phyloP scores from a whole-genome alignment of 257 asterid species.

The Nicotiana paniculata region DNA sequence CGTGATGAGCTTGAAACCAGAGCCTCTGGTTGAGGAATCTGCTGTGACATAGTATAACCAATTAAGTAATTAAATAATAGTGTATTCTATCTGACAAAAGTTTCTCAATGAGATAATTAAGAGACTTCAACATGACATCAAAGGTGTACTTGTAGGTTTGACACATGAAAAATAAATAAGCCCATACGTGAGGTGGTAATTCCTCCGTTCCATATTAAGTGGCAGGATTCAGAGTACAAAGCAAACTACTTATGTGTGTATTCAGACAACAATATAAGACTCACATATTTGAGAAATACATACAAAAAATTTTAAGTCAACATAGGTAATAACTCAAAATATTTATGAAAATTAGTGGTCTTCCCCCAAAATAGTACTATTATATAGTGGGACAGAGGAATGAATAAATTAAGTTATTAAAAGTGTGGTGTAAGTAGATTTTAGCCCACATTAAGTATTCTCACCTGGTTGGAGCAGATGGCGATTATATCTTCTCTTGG shows the following conservation, averaged over 20 bases:
- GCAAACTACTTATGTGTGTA: background rate
- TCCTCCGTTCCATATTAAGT: background rate
- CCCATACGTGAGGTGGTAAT: background rate
- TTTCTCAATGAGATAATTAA: background rate
- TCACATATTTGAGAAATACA: background rate
- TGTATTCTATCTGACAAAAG: background rate
- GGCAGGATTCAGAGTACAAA: background rate
- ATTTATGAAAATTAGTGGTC: background rate
- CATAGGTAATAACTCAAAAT: background rate
- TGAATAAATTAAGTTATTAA: too few relatives aligned
- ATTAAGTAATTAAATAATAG: background rate
- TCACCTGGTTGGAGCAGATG: background rate
- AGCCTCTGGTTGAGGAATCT: background rate
- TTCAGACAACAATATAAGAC: background rate
- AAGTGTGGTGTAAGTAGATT: background rate
- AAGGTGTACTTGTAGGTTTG: background rate
- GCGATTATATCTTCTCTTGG: background rate
- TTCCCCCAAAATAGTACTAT: too few relatives aligned
- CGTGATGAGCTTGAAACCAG: conserved; percentile 21
- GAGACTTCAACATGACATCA: background rate
- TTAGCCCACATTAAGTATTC: background rate
- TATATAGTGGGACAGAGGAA: background rate
- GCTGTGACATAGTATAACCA: background rate
- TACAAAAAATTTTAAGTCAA: background rate
- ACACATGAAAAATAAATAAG: background rate